phyloP scores from a whole-genome alignment of 169 alveolate genomes.

The Plasmodium sp. region DNA sequence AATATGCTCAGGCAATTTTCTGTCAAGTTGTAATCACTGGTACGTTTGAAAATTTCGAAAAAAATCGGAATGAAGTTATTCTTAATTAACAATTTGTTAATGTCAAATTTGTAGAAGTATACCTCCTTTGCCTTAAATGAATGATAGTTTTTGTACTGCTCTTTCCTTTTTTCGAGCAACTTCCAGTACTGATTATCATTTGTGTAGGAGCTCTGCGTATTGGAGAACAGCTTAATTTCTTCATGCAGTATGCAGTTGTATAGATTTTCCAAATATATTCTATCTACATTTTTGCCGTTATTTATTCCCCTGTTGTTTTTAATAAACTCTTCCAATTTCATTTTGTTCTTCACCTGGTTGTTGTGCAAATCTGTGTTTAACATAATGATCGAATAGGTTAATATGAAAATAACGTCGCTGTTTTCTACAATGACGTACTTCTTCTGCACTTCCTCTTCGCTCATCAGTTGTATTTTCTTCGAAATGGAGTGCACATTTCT shows the following conservation, averaged over 20 bases:
- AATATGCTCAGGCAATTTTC: constrained; percentile 64
- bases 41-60: constrained; percentile 53
- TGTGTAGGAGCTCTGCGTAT: constrained; percentile 43
- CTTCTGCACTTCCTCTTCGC: constrained; percentile 73
- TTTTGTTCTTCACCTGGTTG: constrained; percentile 89
- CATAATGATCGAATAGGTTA: constrained; percentile 92
- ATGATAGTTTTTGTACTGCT: constrained; percentile 61
- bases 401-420: constrained; percentile 89
- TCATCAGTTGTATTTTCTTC: constrained; percentile 31
- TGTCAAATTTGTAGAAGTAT: constrained; percentile 38
- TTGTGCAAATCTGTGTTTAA: constrained; percentile 93
- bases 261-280: constrained; percentile 80
- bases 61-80: constrained; percentile 65
- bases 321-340: constrained; percentile 90
- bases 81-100: constrained; percentile 44
- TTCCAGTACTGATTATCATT: constrained; percentile 75
- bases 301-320: constrained; percentile 92
- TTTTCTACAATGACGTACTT: constrained; percentile 80
- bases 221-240: constrained; percentile 73
- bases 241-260: constrained; percentile 83
- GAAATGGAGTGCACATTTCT: constrained; percentile 43
- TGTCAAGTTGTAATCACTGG: constrained; percentile 40
- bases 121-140: constrained; percentile 24
- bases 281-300: constrained; percentile 89
- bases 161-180: constrained; percentile 43